Evolutionary conservation across 768 basidiomycete species (phyloP), one percentile per base, ranked within the genome.

Genomic region (Leccinum uliginosum): DNA sequence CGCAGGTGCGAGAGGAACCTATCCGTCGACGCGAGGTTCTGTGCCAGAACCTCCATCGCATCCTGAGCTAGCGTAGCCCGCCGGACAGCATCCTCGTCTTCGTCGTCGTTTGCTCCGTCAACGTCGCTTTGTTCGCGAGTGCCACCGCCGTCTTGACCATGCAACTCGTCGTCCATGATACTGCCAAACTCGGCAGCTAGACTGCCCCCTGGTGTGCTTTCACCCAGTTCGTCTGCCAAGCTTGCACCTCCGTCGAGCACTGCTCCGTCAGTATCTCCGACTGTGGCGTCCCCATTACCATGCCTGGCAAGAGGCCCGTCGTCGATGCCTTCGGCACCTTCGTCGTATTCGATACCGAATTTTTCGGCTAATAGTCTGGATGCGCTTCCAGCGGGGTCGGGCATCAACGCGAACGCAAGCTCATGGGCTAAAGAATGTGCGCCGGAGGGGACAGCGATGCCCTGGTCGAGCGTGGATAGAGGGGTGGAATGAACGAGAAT

Each of bases 271-370:
- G 64, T 60, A 35, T 73, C 69, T 21, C 74, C 71, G 7, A 71
- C 60, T 19, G 68, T 45, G 15, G 60, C 59, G 3, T 66, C 58
- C 38, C 72, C 68, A 27, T 67, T 62, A 58, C 74, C 26, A 34
- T 65, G 66, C 40, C 45, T 50, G n/a, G 51, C 73, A 23, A 69
- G 61, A 29, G 59, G 61, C 46, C 59, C 59, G 32, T 67, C 69
- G 55, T 81, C 91, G 55, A 87, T 89, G 38, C 87, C 89, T 72
- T 91, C 89, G 27, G 87, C 88, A 46, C 88, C 90, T 67, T 91
- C 89, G 59, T 93, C 91, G 61, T 89, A 92, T 66, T 93, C 91
- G 59, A 93, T 86, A 10, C 91, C 91, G 60, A 93, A 90, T 71
- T 93, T 92, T 72, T 93, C 91, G 12, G 89, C 89, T 6, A 93